Evolutionary conservation across 768 basidiomycete genomes (phyloP).

Genomic region (Auricularia sp.): DNA sequence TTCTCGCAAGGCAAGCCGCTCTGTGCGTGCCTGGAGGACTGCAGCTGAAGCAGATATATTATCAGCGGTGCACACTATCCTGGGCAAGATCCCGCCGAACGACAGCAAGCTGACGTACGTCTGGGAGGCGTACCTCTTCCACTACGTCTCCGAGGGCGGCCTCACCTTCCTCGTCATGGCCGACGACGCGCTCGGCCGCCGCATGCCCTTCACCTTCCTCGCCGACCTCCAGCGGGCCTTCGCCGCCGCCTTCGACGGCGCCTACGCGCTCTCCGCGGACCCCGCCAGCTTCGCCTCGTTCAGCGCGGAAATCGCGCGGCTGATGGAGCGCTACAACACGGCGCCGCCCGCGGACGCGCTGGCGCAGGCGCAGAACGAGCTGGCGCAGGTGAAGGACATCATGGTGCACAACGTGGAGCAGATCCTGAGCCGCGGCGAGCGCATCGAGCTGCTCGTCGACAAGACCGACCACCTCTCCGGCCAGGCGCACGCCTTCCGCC

Average conservation of each 20-base stretch:
- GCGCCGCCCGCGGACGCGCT: constrained; percentile 83
- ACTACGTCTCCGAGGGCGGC: constrained; percentile 85
- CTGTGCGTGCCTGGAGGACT: background rate
- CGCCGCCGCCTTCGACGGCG: background rate
- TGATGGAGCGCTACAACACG: constrained; percentile 86
- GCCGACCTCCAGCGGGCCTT: constrained; percentile 61
- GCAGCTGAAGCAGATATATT: background rate
- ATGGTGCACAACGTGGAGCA: constrained; percentile 99
- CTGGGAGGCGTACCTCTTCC: constrained; percentile 90
- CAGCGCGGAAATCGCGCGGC: constrained; percentile 54
- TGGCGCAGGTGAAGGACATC: constrained; percentile 87
- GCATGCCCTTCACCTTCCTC: constrained; percentile 92
- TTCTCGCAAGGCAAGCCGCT: constrained; percentile 70
- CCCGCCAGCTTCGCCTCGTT: constrained; percentile 49
- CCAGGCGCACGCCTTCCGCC: constrained; percentile 86
- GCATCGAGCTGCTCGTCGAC: constrained; percentile 91
- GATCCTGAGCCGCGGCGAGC: constrained; percentile 86
- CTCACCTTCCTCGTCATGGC: constrained; percentile 90
- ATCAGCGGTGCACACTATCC: constrained; percentile 74
- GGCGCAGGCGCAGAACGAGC: constrained; percentile 78
- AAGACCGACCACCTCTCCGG: constrained; percentile 94
- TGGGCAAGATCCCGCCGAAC: constrained; percentile 92
- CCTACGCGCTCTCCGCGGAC: constrained; percentile 22
- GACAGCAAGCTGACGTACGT: constrained; percentile 76
- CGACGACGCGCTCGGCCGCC: constrained; percentile 87